phyloP scores from a whole-genome alignment of 345 rosid genomes.

The Salix koriyanagi region DNA sequence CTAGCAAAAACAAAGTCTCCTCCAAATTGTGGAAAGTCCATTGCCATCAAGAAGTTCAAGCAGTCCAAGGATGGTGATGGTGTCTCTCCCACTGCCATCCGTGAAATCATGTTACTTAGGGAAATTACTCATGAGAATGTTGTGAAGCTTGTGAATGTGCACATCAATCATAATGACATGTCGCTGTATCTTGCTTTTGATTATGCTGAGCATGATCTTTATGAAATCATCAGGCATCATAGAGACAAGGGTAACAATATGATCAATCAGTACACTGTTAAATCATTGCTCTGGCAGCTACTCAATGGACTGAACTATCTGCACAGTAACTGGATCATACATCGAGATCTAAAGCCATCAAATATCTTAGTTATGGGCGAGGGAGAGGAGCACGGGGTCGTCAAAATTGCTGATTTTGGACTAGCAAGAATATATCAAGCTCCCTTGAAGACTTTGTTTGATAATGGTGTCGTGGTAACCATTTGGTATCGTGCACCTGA shows the following conservation, averaged over 20 bases:
- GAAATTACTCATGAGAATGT: constrained; percentile 96
- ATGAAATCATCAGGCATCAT: constrained; percentile 89
- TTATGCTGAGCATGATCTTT: constrained; percentile 92
- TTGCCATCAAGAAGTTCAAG: constrained; percentile 97
- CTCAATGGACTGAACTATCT: constrained; percentile 96
- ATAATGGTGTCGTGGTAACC: constrained; percentile 96
- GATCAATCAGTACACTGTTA: constrained; percentile 77
- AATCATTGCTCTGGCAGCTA: constrained; percentile 96
- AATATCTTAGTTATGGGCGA: constrained; percentile 99
- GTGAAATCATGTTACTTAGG: constrained; percentile 95
- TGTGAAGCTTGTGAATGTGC: constrained; percentile 95
- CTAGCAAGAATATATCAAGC: constrained; percentile 95
- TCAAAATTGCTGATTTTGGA: constrained; percentile 96
- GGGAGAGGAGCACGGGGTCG: constrained; percentile 91
- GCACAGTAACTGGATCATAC: constrained; percentile 98
- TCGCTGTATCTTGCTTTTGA: constrained; percentile 94
- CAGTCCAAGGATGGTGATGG: constrained; percentile 99
- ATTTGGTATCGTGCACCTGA: constrained; percentile 99
- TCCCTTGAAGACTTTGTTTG: constrained; percentile 73
- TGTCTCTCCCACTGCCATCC: constrained; percentile 98
- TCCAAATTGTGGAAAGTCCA: constrained; percentile 73
- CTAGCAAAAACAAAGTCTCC: constrained; percentile 75
- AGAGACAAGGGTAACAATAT: constrained; percentile 68
- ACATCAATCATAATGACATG: constrained; percentile 93
- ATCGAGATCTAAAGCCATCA: constrained; percentile 95